These are phyloP conservation scores for Candida krabiensis DNA, from an alignment of 805 yeast species.

Conservation along the genomic window DNA sequence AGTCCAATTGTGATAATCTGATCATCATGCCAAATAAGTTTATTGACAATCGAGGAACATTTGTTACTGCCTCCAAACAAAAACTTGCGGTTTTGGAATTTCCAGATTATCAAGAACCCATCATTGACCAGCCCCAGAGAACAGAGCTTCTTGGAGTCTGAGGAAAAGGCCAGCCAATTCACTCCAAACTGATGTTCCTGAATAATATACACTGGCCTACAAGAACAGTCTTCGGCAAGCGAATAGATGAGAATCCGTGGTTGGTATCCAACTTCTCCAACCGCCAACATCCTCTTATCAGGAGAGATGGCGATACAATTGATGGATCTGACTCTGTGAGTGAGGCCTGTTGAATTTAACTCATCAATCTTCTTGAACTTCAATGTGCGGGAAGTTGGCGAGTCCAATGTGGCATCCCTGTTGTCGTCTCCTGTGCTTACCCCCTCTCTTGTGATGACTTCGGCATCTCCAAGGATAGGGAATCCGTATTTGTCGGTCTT, in stretches of 20 bases:
- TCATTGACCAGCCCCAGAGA: conserved; percentile 70
- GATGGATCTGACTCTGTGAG: conserved; percentile 48
- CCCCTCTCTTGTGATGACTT: conserved; percentile 25
- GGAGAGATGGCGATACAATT: conserved; percentile 61
- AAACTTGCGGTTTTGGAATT: conserved; percentile 27
- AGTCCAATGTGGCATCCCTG: conserved; percentile 7
- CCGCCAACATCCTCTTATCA: conserved; percentile 53
- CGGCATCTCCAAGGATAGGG: conserved; percentile 33
- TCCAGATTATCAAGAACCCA: conserved; percentile 68
- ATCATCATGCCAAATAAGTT: conserved; percentile 54
- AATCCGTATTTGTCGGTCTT: conserved; percentile 38
- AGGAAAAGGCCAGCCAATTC: conserved; percentile 53
- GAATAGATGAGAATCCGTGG: conserved; percentile 66
- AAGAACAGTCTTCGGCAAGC: conserved; percentile 46
- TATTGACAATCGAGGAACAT: conserved; percentile 60
- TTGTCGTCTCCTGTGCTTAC: conserved; percentile 8
- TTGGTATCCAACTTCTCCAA: conserved; percentile 70
- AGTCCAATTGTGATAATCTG: conserved; percentile 55
- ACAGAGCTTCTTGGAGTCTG: conserved; percentile 53
- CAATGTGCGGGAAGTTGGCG: conserved; percentile 8
- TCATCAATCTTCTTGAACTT: conserved; percentile 21
- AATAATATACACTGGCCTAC: conserved; percentile 52
- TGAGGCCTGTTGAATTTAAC: conserved; percentile 17
- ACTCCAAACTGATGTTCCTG: conserved; percentile 70
- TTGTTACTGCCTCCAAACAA: conserved; percentile 52